Evolutionary conservation across 1,284 basidiomycete genomes (phyloP).

Genomic region (Ceratobasidium papillatum): DNA sequence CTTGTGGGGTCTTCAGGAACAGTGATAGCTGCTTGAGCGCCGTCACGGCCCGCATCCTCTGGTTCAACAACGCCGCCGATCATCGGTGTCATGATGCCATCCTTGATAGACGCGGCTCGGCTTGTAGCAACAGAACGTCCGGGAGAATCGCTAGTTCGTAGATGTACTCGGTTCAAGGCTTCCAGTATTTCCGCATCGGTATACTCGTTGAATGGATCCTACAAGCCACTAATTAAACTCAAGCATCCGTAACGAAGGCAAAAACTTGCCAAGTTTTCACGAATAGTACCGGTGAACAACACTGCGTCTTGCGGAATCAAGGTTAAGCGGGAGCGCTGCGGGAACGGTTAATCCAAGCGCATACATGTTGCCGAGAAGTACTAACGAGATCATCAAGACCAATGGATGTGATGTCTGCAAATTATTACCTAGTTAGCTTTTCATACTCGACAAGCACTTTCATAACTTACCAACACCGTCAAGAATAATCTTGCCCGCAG

Average conservation of each 20-base stretch:
- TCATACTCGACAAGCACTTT: neutral
- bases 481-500: constrained; percentile 78
- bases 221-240: constrained; percentile 19
- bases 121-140: constrained; percentile 12
- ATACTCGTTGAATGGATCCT: constrained; percentile 89
- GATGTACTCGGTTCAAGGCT: constrained; percentile 68
- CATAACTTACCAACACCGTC: constrained; percentile 71
- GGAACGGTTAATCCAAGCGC: neutral
- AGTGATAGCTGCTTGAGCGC: constrained; percentile 6
- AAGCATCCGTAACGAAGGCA: neutral
- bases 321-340: constrained; percentile 22
- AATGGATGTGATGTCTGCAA: constrained; percentile 76
- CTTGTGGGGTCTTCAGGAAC: constrained; percentile 8
- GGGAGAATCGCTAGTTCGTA: constrained; percentile 40
- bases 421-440: neutral
- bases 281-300: constrained; percentile 26
- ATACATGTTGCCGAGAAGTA: constrained; percentile 53
- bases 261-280: constrained; percentile 24
- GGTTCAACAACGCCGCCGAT: constrained; percentile 18
- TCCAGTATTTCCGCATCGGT: constrained; percentile 73
- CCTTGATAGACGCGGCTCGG: constrained; percentile 26
- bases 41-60: constrained; percentile 12
- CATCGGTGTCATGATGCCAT: constrained; percentile 26
- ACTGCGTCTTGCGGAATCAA: constrained; percentile 4
- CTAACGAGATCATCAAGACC: constrained; percentile 87